Evolutionary conservation across 371 early-diverging fungal species (phyloP).

Genomic region (Phascolomyces articulosus): DNA sequence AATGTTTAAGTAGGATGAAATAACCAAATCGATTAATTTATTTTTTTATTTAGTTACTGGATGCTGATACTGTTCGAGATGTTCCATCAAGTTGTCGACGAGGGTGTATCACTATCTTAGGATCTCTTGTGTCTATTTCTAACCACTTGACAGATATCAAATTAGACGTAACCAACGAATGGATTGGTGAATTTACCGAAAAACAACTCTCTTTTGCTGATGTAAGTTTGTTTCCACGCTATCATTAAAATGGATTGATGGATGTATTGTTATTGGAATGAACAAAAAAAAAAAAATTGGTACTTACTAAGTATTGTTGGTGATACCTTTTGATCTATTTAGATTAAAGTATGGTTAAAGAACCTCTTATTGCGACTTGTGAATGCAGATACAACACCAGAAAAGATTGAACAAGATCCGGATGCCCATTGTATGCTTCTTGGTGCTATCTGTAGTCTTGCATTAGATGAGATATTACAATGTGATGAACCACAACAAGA

Average conservation of each 20-base stretch:
- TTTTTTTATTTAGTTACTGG: conserved; percentile 27
- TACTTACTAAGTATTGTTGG: too few relatives aligned
- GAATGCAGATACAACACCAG: conserved; percentile 29
- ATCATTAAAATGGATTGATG: too few relatives aligned
- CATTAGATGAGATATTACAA: conserved; percentile 59
- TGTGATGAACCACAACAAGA: conserved; percentile 35
- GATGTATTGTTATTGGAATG: too few relatives aligned
- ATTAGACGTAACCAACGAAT: conserved; percentile 23
- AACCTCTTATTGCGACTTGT: conserved; percentile 50
- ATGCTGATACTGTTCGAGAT: conserved; percentile 21
- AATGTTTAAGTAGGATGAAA: not conserved
- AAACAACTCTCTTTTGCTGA: conserved; percentile 30
- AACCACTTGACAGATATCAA: conserved; percentile 36
- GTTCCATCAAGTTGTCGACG: conserved; percentile 27
- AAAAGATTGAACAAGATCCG: conserved; percentile 33
- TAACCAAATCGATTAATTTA: not conserved
- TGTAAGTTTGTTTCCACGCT: conserved; percentile 10
- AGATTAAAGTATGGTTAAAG: conserved; percentile 53
- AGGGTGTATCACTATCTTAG: conserved; percentile 49
- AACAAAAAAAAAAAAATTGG: too few relatives aligned
- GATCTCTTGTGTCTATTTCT: conserved; percentile 42
- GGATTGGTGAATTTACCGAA: conserved; percentile 19
- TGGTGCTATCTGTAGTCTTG: conserved; percentile 50
- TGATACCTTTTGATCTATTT: too few relatives aligned
- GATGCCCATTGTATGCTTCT: conserved; percentile 63